A percentile compares a stretch with the other conserved stretches of the same genome.
phyloP scores from a whole-genome alignment of 495 filamentous ascomycete genomes.

The Penicillium roqueforti region DNA sequence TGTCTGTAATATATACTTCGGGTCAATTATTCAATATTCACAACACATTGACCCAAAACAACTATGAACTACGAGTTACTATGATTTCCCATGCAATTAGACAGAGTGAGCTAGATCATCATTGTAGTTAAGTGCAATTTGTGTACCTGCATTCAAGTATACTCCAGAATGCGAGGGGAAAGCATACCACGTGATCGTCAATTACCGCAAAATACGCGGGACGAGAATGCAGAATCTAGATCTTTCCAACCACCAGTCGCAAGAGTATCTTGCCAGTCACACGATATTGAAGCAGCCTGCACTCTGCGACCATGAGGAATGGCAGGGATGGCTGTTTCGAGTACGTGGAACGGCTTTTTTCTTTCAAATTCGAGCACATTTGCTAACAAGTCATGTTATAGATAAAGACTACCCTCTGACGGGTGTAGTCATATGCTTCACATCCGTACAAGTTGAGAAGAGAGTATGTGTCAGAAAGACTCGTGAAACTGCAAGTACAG shows the following conservation, averaged over 20 bases:
- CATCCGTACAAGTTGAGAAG: slow-evolving; percentile 73
- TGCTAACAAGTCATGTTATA: slow-evolving; percentile 18
- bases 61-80: not conserved
- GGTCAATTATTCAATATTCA: too few relatives aligned
- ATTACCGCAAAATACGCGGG: slow-evolving; percentile 18
- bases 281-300: not conserved
- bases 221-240: slow-evolving; percentile 9
- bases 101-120: not conserved
- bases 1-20: not conserved
- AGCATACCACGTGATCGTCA: slow-evolving; percentile 18
- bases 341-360: slow-evolving; percentile 22
- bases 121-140: not conserved
- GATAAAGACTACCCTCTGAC: slow-evolving; percentile 63
- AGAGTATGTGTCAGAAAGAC: slow-evolving; percentile 54
- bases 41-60: not conserved
- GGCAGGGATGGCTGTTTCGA: slow-evolving; percentile 34
- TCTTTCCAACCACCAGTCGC: slow-evolving; percentile 3
- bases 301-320: slow-evolving; percentile 41
- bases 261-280: not conserved
- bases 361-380: not conserved
- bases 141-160: not conserved
- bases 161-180: not conserved
- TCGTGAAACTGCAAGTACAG: not conserved
- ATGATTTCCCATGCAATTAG: not conserved
- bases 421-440: slow-evolving; percentile 88